These are phyloP conservation scores for Brettanomyces sp. DNA, from an alignment of 805 yeast genomes.

Conservation along the genomic window DNA sequence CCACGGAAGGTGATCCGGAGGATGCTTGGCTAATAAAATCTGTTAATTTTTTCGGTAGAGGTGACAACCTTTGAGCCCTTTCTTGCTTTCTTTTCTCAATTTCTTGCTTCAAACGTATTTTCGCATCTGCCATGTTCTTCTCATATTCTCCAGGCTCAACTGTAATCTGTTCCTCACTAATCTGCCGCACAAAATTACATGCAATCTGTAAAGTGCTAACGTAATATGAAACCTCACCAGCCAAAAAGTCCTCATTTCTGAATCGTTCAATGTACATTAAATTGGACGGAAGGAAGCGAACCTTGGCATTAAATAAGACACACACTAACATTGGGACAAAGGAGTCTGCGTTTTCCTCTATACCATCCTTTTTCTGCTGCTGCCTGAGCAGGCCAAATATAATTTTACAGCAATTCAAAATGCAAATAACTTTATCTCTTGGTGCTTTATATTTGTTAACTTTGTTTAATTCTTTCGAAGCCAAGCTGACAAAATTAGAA, in stretches of 20 bases:
- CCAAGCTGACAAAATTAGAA: conserved; percentile 50
- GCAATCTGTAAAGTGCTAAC: conserved; percentile 88
- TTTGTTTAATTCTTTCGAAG: conserved; percentile 66
- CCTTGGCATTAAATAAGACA: conserved; percentile 62
- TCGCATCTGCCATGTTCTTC: conserved; percentile 35
- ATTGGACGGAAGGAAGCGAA: conserved; percentile 63
- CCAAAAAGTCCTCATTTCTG: conserved; percentile 61
- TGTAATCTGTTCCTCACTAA: conserved; percentile 50
- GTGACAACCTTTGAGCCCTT: conserved; percentile 6
- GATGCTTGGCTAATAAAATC: conserved; percentile 17
- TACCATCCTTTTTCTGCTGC: conserved; percentile 26
- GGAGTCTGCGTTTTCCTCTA: conserved; percentile 84
- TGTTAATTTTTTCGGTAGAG: conserved; percentile 19
- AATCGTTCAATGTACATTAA: conserved; percentile 79
- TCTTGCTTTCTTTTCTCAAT: conserved; percentile 12
- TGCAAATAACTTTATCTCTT: conserved; percentile 85
- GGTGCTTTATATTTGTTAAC: conserved; percentile 86
- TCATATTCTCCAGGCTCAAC: conserved; percentile 51
- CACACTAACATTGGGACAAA: conserved; percentile 85
- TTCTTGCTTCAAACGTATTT: conserved; percentile 28
- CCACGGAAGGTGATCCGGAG: conserved; percentile 24
- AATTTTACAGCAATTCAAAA: conserved; percentile 85
- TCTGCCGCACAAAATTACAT: conserved; percentile 60
- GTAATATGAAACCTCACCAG: conserved; percentile 88
- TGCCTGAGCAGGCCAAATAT: conserved; percentile 80